These are phyloP conservation scores for Hyphopichia khmerensis DNA, from an alignment of 1,139 yeast genomes.

Conservation along the genomic window DNA sequence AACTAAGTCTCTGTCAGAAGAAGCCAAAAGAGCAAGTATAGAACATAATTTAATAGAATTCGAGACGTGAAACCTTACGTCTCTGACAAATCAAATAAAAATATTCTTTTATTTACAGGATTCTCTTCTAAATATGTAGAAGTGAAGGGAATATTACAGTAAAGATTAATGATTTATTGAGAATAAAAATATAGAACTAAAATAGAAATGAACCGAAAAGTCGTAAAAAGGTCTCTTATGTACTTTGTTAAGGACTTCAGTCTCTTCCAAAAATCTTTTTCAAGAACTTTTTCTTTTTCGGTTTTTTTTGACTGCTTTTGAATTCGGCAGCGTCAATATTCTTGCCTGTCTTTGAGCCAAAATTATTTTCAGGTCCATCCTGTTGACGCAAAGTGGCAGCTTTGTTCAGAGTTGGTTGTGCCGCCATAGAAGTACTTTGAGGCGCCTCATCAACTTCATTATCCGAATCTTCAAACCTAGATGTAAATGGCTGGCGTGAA, in stretches of 20 bases:
- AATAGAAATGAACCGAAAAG: background rate
- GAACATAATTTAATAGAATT: constrained; percentile 25
- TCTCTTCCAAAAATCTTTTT: constrained; percentile 9
- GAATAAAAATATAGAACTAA: background rate
- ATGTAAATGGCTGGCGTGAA: constrained; percentile 19
- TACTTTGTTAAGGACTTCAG: too few relatives aligned
- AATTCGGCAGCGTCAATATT: constrained; percentile 2
- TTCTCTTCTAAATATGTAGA: background rate
- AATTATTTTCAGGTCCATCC: background rate
- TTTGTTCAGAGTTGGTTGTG: constrained; percentile 8
- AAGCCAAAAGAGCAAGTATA: constrained; percentile 4
- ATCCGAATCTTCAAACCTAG: constrained; percentile 61
- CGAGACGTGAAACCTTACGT: constrained; percentile 16
- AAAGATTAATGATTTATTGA: too few relatives aligned
- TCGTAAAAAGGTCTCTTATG: too few relatives aligned
- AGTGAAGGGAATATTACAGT: background rate
- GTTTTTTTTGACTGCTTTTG: constrained; percentile 3
- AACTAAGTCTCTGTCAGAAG: constrained; percentile 1
- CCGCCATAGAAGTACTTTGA: constrained; percentile 3
- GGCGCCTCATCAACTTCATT: constrained; percentile 25
- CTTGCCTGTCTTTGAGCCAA: background rate
- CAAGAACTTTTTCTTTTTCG: constrained; percentile 4
- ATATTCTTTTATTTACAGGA: background rate
- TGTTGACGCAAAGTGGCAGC: constrained; percentile 11
- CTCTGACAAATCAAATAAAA: background rate